Evolutionary conservation across 2,329 filamentous ascomycete species (phyloP).

Genomic region (Xylariaceae sp.): DNA sequence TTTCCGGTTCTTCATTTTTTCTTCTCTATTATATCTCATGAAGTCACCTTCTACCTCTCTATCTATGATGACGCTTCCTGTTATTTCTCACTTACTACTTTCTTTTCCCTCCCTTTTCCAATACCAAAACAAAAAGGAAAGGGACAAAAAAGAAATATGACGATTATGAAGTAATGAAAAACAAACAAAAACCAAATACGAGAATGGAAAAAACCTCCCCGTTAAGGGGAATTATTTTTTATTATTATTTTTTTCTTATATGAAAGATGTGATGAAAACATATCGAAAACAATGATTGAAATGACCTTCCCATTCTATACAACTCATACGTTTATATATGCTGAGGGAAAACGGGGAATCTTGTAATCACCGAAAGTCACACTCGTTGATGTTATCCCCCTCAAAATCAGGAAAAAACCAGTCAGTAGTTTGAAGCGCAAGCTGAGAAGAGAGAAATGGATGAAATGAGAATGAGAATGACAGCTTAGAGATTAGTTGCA

Average conservation of each 20-base stretch:
- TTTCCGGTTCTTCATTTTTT: too few species aligned
- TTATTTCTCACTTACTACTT: conserved; percentile 2
- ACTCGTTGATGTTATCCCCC: background rate
- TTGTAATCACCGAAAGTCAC: background rate
- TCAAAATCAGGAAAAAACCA: conserved; percentile 7
- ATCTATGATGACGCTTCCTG: background rate
- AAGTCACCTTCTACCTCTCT: conserved; percentile 15
- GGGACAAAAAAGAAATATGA: background rate
- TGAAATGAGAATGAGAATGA: background rate
- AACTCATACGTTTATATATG: too few species aligned
- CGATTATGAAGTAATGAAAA: conserved; percentile 3
- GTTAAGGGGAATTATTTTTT: too few species aligned
- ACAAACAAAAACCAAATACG: background rate
- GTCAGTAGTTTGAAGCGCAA: too few species aligned
- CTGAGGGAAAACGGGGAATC: too few species aligned
- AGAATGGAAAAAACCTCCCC: too few species aligned
- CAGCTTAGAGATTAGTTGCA: background rate
- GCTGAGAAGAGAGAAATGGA: background rate
- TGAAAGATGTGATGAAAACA: too few species aligned
- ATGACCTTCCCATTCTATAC: too few species aligned
- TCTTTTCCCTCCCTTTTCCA: conserved; percentile 20
- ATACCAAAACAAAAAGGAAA: too few species aligned
- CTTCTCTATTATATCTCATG: too few species aligned
- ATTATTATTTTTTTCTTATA: too few species aligned
- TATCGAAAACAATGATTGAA: too few species aligned